phyloP scores from a whole-genome alignment of 768 basidiomycete genomes.

The Leucosporidium creatinivorum region DNA sequence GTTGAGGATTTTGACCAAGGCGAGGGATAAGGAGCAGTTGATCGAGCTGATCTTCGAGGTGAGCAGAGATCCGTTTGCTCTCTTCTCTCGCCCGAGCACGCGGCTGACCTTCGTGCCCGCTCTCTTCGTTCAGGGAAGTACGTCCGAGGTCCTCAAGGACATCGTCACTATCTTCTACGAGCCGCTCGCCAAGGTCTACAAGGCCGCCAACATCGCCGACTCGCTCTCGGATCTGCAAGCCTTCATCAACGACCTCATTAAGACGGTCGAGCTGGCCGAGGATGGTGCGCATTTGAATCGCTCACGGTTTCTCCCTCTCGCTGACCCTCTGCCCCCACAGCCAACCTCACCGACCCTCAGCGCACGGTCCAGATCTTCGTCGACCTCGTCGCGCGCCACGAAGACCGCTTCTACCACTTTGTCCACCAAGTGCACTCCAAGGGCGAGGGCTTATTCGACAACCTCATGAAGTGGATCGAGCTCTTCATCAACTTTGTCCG shows the following conservation, averaged over 20 bases:
- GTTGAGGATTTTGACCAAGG: slow-evolving; percentile 64
- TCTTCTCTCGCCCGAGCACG: neutral
- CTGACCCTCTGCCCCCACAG: neutral
- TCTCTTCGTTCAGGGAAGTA: slow-evolving; percentile 78
- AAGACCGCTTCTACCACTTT: slow-evolving; percentile 90
- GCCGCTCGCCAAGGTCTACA: slow-evolving; percentile 92
- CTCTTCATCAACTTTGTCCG: slow-evolving; percentile 83
- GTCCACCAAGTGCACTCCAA: slow-evolving; percentile 98
- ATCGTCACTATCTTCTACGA: slow-evolving; percentile 98
- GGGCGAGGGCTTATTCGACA: slow-evolving; percentile 85
- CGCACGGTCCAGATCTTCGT: slow-evolving; percentile 87
- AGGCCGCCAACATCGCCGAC: slow-evolving; percentile 92
- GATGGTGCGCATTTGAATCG: slow-evolving; percentile 56
- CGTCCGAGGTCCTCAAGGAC: slow-evolving; percentile 90
- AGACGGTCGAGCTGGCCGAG: slow-evolving; percentile 85
- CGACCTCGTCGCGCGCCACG: slow-evolving; percentile 84
- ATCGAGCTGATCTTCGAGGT: slow-evolving; percentile 94
- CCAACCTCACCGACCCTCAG: slow-evolving; percentile 59
- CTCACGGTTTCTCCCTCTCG: neutral
- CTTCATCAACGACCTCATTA: slow-evolving; percentile 90
- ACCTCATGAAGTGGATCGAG: slow-evolving; percentile 94
- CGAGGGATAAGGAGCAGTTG: slow-evolving; percentile 83
- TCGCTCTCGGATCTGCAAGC: slow-evolving; percentile 83
- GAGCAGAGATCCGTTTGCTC: slow-evolving; percentile 22
- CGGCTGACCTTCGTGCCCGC: slow-evolving; percentile 2